Evolutionary conservation across 176 grass and related monocot genomes (phyloP), one percentile per base, ranked within the genome.

Genomic region (Tuctoria greenei): DNA sequence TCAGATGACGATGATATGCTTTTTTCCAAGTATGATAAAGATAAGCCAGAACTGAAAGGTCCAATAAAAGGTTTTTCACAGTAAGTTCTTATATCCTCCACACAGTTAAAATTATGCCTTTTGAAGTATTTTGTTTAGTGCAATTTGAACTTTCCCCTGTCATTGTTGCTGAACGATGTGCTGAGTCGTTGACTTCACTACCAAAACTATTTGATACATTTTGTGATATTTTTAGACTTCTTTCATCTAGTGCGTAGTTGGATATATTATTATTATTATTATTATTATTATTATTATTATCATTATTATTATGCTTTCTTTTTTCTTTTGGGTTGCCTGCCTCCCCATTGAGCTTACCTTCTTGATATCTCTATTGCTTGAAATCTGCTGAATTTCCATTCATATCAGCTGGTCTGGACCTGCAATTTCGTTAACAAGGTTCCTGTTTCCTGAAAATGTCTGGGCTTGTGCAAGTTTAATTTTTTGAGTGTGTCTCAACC

Each of bases 21-120:
- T 78, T 93, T 91, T 50, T 85, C 75, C 68, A 97, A 91, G 66
- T 97, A 93, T 71, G 84, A 89, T 86, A 97, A 97, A 71, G 91
- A 91, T 36, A 68, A 85, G 35, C 88, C 94, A 41, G 94, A 97
- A 79, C 67, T 93, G 60, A 97, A 89, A 85, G 91, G 84, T 79
- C 86, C 81, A 75, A 89, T 97, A 89, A 89, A 83, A 74, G 86
- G 89, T 74, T 78, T 82, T 31, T 79, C 78, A 75, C 88, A 93
- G 94, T 97, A 93, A 93, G 94, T 78, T 65, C 20, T 80, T 78
- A 26, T 27, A 63, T 79, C 43, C 15, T 80, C 59, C 34, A 69
- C 24, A 5, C 25, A 75, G 38, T 52, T 46, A 35, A n/a, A 36
- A 80, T 80, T 51, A 71, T 76, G 11, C n/a, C 67, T 67, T 34